These are phyloP conservation scores for Mucor circinelloides DNA, from an alignment of 371 early-diverging fungal genomes.

Conservation along the genomic window DNA sequence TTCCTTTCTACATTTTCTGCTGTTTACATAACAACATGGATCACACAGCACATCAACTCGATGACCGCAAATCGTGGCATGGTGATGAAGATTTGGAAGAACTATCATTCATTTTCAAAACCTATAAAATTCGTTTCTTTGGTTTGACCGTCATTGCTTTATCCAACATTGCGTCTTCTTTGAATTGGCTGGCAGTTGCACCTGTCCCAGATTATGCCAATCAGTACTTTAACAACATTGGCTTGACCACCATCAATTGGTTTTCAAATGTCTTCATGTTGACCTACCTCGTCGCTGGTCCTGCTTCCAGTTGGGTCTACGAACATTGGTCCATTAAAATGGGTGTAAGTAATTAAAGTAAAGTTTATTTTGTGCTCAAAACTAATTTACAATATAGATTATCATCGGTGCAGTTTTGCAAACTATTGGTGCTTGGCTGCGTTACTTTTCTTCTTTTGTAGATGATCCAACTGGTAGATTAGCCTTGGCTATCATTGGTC, in stretches of 20 bases:
- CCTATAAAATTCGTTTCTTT: slow-evolving; percentile 49
- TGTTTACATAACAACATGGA: slow-evolving; percentile 4
- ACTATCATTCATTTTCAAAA: slow-evolving; percentile 23
- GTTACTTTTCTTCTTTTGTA: slow-evolving; percentile 43
- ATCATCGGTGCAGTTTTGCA: slow-evolving; percentile 41
- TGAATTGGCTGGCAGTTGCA: slow-evolving; percentile 49
- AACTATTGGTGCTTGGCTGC: slow-evolving; percentile 46
- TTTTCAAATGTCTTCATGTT: slow-evolving; percentile 57
- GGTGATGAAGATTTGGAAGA: slow-evolving; percentile 20
- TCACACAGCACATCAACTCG: neutral
- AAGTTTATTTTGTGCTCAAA: neutral
- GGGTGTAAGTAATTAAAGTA: slow-evolving; percentile 30
- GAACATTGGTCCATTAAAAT: slow-evolving; percentile 52
- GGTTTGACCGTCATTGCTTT: slow-evolving; percentile 42
- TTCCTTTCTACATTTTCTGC: slow-evolving; percentile 1
- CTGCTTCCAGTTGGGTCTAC: slow-evolving; percentile 54
- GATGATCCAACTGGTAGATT: slow-evolving; percentile 26
- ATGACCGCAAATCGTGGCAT: slow-evolving; percentile 14
- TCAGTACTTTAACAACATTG: slow-evolving; percentile 26
- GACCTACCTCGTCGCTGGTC: slow-evolving; percentile 55
- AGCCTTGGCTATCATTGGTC: slow-evolving; percentile 43
- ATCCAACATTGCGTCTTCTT: slow-evolving; percentile 46
- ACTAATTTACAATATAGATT: slow-evolving; percentile 24
- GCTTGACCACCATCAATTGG: slow-evolving; percentile 45
- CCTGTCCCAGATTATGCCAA: slow-evolving; percentile 42